A percentile compares a stretch with the other conserved stretches of the same genome.
Evolutionary conservation across 1,284 basidiomycete genomes (phyloP).

Genomic region (Malassezia dermatis): DNA sequence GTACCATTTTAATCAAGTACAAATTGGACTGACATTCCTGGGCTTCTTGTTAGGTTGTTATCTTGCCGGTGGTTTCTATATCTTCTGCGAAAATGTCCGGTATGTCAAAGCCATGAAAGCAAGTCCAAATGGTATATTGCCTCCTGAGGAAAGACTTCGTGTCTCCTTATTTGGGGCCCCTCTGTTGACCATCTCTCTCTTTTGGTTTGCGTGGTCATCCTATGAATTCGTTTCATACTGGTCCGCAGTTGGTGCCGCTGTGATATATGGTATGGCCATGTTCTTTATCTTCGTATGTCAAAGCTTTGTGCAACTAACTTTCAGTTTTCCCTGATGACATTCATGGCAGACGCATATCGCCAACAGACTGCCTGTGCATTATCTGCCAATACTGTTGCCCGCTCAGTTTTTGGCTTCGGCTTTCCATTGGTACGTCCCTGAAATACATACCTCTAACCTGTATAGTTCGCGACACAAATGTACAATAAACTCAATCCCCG

Average conservation of each 20-base stretch:
- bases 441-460: background rate
- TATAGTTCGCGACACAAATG: conserved; percentile 52
- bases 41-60: conserved; percentile 40
- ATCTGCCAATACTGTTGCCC: conserved; percentile 61
- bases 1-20: conserved; percentile 37
- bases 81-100: conserved; percentile 18
- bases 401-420: conserved; percentile 57
- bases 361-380: conserved; percentile 52
- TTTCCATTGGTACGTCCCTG: conserved; percentile 45
- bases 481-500: conserved; percentile 58
- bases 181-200: conserved; percentile 48
- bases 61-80: conserved; percentile 23
- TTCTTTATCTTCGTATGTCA: conserved; percentile 55
- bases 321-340: conserved; percentile 46
- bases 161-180: conserved; percentile 43
- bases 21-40: conserved; percentile 45
- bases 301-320: background rate
- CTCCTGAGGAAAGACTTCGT: conserved; percentile 40
- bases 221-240: conserved; percentile 46
- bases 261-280: conserved; percentile 48
- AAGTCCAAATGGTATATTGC: conserved; percentile 17
- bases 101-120: conserved; percentile 28
- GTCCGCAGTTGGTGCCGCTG: conserved; percentile 52
- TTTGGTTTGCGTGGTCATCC: conserved; percentile 45
- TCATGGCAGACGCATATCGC: conserved; percentile 53